A percentile compares a stretch with the other conserved stretches of the same genome.
phyloP scores from a whole-genome alignment of 2,329 filamentous ascomycete species.

The Cladosporium sp. region DNA sequence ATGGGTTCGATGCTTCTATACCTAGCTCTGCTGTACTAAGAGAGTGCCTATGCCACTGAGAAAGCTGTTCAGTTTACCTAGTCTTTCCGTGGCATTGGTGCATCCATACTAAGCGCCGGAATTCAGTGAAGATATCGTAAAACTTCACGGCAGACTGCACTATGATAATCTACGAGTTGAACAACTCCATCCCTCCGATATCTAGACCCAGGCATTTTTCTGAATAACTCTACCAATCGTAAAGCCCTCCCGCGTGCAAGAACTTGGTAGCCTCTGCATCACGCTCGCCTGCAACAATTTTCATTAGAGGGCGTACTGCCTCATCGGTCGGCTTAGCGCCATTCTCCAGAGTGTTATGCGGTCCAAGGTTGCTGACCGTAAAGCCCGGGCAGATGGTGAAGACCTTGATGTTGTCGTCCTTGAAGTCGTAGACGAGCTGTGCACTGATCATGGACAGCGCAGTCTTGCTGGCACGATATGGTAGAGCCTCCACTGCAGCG shows the following conservation, averaged over 20 bases:
- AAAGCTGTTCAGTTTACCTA: too few species aligned
- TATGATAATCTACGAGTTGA: too few species aligned
- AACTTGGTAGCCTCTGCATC: slow-evolving; percentile 1
- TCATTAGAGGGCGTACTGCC: slow-evolving; percentile 1
- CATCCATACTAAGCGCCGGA: too few species aligned
- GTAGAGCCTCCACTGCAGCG: slow-evolving; percentile 25
- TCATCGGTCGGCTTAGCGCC: slow-evolving; percentile 9
- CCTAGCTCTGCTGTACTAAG: too few species aligned
- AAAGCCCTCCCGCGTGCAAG: slow-evolving; percentile 6
- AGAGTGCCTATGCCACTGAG: too few species aligned
- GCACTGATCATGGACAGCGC: slow-evolving; percentile 44
- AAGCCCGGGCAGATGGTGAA: slow-evolving; percentile 41
- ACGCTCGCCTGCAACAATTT: slow-evolving; percentile 6
- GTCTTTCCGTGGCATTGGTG: too few species aligned
- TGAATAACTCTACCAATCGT: background rate
- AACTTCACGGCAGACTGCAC: too few species aligned
- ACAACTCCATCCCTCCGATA: too few species aligned
- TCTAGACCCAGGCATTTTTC: too few species aligned
- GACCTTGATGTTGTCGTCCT: slow-evolving; percentile 40
- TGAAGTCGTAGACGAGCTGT: slow-evolving; percentile 37
- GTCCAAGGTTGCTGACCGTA: slow-evolving; percentile 37
- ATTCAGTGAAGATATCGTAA: too few species aligned
- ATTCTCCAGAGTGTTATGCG: background rate
- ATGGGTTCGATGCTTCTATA: too few species aligned
- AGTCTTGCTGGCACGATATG: slow-evolving; percentile 37